Percentiles rank a stretch among this genome's conserved stretches.
Evolutionary conservation across 495 filamentous ascomycete genomes (phyloP).

Genomic region (Neurospora sp.): DNA sequence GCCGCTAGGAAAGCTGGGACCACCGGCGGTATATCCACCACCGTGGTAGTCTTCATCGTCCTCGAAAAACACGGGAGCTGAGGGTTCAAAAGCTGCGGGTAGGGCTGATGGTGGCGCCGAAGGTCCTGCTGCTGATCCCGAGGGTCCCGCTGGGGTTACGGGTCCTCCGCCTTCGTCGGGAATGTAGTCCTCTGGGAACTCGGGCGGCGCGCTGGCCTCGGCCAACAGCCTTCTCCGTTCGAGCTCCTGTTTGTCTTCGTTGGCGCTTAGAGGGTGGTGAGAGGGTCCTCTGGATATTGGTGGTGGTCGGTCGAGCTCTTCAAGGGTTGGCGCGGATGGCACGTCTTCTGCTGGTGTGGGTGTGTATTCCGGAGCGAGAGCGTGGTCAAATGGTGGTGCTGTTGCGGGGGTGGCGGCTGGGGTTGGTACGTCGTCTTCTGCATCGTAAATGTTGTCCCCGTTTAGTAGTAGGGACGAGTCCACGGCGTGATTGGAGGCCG

Average conservation of each 20-base stretch:
- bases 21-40: not conserved
- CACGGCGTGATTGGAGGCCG: constrained; percentile 33
- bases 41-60: constrained; percentile 42
- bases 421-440: constrained; percentile 13
- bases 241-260: constrained; percentile 81
- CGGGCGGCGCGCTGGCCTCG: constrained; percentile 60
- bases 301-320: constrained; percentile 22
- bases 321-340: constrained; percentile 37
- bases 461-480: constrained; percentile 19
- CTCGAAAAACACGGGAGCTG: constrained; percentile 57
- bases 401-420: not conserved
- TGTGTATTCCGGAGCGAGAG: not conserved
- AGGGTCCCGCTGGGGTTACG: constrained; percentile 1
- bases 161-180: constrained; percentile 12
- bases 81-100: constrained; percentile 34
- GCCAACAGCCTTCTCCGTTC: constrained; percentile 63
- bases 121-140: constrained; percentile 4
- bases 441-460: constrained; percentile 29
- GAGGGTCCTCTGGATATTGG: not conserved
- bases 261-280: constrained; percentile 2
- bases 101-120: constrained; percentile 7
- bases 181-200: constrained; percentile 39
- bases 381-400: not conserved
- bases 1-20: not conserved
- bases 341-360: constrained; percentile 6